Base-by-base conservation (phyloP, 148 eudicot genomes). In the Rhododendron kiyosumense region DNA sequence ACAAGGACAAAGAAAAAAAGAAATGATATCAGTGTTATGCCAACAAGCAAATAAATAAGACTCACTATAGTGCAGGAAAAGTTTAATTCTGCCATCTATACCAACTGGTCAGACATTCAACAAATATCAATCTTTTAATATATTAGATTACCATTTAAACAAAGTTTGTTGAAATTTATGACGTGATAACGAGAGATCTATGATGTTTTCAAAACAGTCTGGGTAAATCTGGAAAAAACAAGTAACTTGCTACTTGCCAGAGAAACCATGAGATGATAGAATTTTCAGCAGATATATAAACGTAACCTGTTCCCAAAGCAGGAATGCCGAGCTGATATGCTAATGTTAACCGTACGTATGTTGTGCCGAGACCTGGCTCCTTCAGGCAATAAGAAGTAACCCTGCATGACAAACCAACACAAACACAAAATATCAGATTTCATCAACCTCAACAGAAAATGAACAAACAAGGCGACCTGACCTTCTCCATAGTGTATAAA, bases 301-400 rank as follows among this genome's bases (percentile, higher is more conserved):
- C 32, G 59, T 83, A 65, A 95, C 99, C 99, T 93, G 95, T 96
- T 96, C 38, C 99, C 98, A 87, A 95, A 96, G 94, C 99, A 96
- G 45, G 95, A 89, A 89, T 96, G 98, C 71, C 93, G 90, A 77
- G 99, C 97, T 87, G 99, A 95, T 88, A 96, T 95, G 92, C 97
- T 96, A 83, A 96, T 89, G 86, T 96, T 96, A 84, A 90, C 87
- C 57, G 95, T 94, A 73, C 85, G 92, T 79, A 96, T 94, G 81
- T 90, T 89, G 83, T 96, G 99, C 85, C 86, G 94, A 88, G 91
- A 85, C 87, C 87, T 93, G 85, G 99, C 95, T 85, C 91, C 98
- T 92, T 96, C 99, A 89, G 99, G 99, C 88, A 96, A 91, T 83
- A 95, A 90, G 89, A 96, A 94, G 84, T 92, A 96, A 32, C 99